Evolutionary conservation across 805 yeast genomes (phyloP).

Genomic region (Kluyveromyces starmeri): DNA sequence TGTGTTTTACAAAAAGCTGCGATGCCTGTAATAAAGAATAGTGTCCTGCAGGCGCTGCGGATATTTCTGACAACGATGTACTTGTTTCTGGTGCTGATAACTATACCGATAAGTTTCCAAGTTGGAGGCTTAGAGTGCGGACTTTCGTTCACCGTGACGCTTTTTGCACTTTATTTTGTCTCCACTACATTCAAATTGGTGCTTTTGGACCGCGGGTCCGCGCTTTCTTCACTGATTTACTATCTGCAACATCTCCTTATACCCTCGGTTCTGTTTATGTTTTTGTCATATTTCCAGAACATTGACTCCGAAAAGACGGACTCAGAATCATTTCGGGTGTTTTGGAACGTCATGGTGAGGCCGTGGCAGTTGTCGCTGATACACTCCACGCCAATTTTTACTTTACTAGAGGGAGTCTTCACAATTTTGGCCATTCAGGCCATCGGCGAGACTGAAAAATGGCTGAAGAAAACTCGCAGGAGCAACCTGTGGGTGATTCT

Average conservation of each 20-base stretch:
- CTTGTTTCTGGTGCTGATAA: conserved; percentile 57
- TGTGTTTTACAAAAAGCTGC: too few relatives aligned
- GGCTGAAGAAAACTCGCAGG: conserved; percentile 43
- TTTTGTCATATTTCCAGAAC: conserved; percentile 45
- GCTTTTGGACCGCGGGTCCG: conserved; percentile 20
- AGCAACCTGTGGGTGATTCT: conserved; percentile 76
- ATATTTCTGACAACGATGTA: conserved; percentile 48
- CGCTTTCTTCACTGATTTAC: conserved; percentile 40
- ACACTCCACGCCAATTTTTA: conserved; percentile 83
- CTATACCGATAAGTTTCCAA: conserved; percentile 90
- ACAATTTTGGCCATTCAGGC: conserved; percentile 88
- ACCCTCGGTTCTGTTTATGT: conserved; percentile 71
- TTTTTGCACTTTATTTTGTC: conserved; percentile 59
- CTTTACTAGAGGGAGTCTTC: conserved; percentile 88
- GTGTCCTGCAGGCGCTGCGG: conserved; percentile 20
- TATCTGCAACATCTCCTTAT: conserved; percentile 75
- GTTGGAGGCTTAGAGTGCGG: conserved; percentile 91
- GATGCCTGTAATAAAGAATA: conserved; percentile 11
- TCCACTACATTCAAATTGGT: conserved; percentile 65
- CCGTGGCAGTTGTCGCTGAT: conserved; percentile 67
- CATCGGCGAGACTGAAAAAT: conserved; percentile 69
- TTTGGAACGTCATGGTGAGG: conserved; percentile 27
- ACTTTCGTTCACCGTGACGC: conserved; percentile 66
- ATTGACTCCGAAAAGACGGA: conserved; percentile 18
- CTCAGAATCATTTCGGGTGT: not conserved